Percentiles rank a stretch among this genome's conserved stretches.
These are phyloP conservation scores for Podaxis sp. DNA, from an alignment of 768 basidiomycete species.

Conservation along the genomic window DNA sequence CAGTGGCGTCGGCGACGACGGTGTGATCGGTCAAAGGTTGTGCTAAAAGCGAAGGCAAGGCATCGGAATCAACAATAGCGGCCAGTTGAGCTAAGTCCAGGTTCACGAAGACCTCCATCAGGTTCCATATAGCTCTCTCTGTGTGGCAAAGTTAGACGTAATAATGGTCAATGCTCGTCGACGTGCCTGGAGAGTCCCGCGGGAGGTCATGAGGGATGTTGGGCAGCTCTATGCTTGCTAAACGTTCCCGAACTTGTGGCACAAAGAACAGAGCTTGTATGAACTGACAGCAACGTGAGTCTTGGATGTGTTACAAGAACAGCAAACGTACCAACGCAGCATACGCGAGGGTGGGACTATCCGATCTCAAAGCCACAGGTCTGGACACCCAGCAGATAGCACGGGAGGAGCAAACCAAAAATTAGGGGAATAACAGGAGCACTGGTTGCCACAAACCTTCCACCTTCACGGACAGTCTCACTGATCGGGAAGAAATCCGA, in stretches of 20 bases:
- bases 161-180: neutral
- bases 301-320: neutral
- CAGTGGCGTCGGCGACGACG: constrained; percentile 19
- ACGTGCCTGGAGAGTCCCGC: constrained; percentile 24
- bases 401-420: neutral
- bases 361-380: constrained; percentile 68
- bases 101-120: constrained; percentile 65
- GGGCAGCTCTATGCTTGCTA: constrained; percentile 29
- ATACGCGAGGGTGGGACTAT: constrained; percentile 44
- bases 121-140: constrained; percentile 49
- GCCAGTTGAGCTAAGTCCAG: constrained; percentile 63
- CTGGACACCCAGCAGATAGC: constrained; percentile 27
- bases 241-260: constrained; percentile 58
- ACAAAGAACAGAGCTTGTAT: constrained; percentile 63
- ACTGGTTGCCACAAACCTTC: constrained; percentile 39
- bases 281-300: constrained; percentile 23
- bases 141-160: neutral
- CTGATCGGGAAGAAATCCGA: constrained; percentile 49
- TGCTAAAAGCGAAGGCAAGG: constrained; percentile 43
- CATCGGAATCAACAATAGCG: constrained; percentile 49
- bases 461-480: constrained; percentile 49
- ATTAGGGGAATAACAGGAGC: neutral
- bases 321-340: constrained; percentile 48
- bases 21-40: constrained; percentile 29
- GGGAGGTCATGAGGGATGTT: constrained; percentile 20